Evolutionary conservation across 345 rosid species (phyloP), one percentile per base, ranked within the genome.

Genomic region (Acer negundo): DNA sequence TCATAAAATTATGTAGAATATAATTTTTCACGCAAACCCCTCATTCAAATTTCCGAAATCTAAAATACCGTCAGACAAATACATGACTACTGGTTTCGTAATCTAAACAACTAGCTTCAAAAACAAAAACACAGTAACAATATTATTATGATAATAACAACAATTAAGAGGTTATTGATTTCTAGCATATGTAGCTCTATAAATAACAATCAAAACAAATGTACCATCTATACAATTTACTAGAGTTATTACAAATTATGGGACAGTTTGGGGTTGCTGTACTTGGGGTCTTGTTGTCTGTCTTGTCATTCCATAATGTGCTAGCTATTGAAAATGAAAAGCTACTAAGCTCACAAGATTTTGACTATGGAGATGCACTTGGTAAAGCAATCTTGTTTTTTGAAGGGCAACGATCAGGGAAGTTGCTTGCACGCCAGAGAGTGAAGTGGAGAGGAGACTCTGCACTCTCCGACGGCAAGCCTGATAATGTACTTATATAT

Each of bases 351-450:
- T 70, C 74, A 40, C 47, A 75, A 47, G 79, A 84, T 77, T 75
- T 79, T 69, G 77, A 77, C 75, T 91, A 91, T 72, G 78, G 79
- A 26, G 89, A 89, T 72, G 94, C 94, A 58, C 87, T 94, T 6
- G 68, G 69, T 68, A 91, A 91, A 73, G 84, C 96, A 11, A 87
- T 94, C 72, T 74, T 92, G 75, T 92, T 94, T 85, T 91, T 90
- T 53, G 91, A 92, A 81, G 97, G 95, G 70, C 98, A 94, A 80
- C 87, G 98, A 28, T 92, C 97, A 0, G 98, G 98, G 53, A 80
- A 82, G 69, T 85, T 94, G 70, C 91, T 91, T 6, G 15, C 69
- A 0, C 74, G 69, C 74, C 98, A 89, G 78, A 84, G 93, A 47
- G 89, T 88, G 44, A 75, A 62, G 61, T 92, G 98, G 97, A 88